Base-by-base conservation (phyloP, 768 basidiomycete species). In the Tricholomella constricta region DNA sequence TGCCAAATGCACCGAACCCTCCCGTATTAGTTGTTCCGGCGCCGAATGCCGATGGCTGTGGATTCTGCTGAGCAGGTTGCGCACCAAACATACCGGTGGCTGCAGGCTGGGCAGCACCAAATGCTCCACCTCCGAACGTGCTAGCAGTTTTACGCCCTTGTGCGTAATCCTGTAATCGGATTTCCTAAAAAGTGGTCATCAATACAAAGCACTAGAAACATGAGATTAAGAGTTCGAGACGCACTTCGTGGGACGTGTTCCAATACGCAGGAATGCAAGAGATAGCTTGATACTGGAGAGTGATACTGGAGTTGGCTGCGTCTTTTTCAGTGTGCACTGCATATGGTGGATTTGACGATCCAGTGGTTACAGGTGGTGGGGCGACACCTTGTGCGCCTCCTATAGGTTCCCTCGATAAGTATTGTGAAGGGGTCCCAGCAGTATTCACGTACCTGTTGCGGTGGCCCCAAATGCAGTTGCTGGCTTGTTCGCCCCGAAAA, bases 261-360 rank as follows among this genome's bases (percentile, higher is more conserved):
- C 79, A 71, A 65, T 94, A 96, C 15, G 79, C 78, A 14, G 88
- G 88, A 79, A 88, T 91, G 57, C 86, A 86, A 15, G 86, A 81
- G 48, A 93, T 92, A 32, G 85, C 81, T 69, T 95, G 92, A 68
- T 88, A 96, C 55, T 89, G 86, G 36, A 88, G 74, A 4, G 74
- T 81, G 11, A 70, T 52, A 45, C 46, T 73, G 15, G 73, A 58
- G 52, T 71, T 78, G 8, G 71, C 65, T 25, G 72, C 61, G 35
- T 94, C 92, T 60, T 91, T 91, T 64, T 94, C 92, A 31, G 48
- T 65, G 55, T 76, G 83, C 5, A 75, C 70, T 38, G 68, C 66
- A 63, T 86, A 94, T 2, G 81, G 68, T 3, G 91, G 86, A 57
- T 84, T 83, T 14, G 82, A 73, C 0, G 89, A 80, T 34, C 93